Percentiles rank a stretch among this genome's conserved stretches.
These are phyloP conservation scores for Angomonas ambiguus DNA, from an alignment of 208 protist genomes.

Conservation along the genomic window DNA sequence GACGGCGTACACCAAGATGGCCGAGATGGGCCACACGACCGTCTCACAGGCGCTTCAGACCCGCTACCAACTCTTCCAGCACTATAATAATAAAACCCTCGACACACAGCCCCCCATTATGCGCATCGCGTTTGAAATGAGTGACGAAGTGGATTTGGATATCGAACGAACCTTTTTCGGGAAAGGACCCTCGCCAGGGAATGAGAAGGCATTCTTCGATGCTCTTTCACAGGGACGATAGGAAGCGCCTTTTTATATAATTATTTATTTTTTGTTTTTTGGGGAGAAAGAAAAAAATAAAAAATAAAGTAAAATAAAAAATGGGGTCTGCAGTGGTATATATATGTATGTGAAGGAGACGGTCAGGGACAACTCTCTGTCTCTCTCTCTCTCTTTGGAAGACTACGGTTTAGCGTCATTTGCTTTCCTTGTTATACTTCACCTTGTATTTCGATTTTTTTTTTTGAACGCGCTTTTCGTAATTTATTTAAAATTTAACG, in stretches of 20 bases:
- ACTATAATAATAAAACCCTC: conserved; percentile 56
- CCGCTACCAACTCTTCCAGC: conserved; percentile 72
- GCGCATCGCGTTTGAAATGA: conserved; percentile 86
- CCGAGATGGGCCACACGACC: conserved; percentile 43
- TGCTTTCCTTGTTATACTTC: no score
- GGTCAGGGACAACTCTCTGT: not conserved
- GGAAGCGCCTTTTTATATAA: conserved; percentile 9
- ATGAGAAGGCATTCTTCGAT: conserved; percentile 76
- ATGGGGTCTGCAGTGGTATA: not conserved
- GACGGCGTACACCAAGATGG: conserved; percentile 68
- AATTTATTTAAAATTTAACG: no score
- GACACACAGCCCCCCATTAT: conserved; percentile 46
- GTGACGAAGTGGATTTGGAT: conserved; percentile 82
- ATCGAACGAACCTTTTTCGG: conserved; percentile 80
- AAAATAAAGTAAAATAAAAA: not conserved
- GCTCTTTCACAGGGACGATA: conserved; percentile 42
- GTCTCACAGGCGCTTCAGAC: conserved; percentile 48
- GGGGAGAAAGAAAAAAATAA: not conserved
- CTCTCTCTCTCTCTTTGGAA: no score
- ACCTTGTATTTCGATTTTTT: no score
- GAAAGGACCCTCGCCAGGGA: conserved; percentile 71
- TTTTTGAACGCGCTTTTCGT: no score
- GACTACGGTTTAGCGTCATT: no score
- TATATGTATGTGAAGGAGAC: conserved; percentile 3
- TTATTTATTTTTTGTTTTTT: no score